Base-by-base conservation (phyloP, 176 grass and related monocot genomes). In the Oryza officinalis region DNA sequence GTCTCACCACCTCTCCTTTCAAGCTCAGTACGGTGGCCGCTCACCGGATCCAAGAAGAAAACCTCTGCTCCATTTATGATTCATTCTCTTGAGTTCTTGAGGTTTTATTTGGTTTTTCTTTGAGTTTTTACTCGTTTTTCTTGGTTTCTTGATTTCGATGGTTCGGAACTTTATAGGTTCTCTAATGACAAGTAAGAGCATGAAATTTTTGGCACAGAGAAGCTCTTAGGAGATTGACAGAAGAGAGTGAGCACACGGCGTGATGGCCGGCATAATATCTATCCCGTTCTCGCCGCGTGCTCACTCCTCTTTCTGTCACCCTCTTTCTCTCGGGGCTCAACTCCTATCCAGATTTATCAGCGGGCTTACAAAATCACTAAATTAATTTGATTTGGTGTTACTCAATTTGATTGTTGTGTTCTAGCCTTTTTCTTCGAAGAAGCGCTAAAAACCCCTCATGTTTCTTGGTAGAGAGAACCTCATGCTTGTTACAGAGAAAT, bases 231-330 rank as follows among this genome's bases (percentile, higher is more conserved):
- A 81, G 94, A 88, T 92, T 96, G 94, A 96, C 94, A 96, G 94
- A 96, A 96, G 94, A 96, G 94, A 96, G 94, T 93, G 94, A 96
- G 94, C 94, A 85, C 94, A 86, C 1, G 85, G 13, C 25, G 63
- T 35, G 67, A 80, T 11, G 31, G 69, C 18, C 49, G 64, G 6
- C 33, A 90, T 87, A 67, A 79, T 2, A 49, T 82, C 9, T 89
- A 77, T 91, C 72, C 0, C 8, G 76, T 81, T 54, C 65, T 86
- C 23, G 67, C 6, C 80, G 72, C 22, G 94, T 89, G 94, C 94
- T 96, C 88, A 89, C 94, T 93, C 15, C 76, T 93, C 88, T 96
- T 87, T 89, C 84, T 96, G 91, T 89, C 94, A 91, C 13, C 63
- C 85, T 90, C 75, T 83, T 57, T 78, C 12, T 72, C 1, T 73